Base-by-base conservation (phyloP, 2,329 filamentous ascomycete species). In the Xylaria multiplex region DNA sequence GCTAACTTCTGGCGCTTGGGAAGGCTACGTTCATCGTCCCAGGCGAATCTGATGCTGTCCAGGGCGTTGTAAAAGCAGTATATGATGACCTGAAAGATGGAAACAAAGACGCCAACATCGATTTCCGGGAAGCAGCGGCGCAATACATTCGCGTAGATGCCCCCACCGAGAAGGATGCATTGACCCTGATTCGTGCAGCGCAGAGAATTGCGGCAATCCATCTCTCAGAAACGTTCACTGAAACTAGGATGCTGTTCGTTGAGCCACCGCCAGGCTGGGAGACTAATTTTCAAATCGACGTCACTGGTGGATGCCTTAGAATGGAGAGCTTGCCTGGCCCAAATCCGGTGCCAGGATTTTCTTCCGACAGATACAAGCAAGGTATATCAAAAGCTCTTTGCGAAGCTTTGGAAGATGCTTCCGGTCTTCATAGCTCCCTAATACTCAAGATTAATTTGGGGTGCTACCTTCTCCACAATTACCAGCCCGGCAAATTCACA, bases 81-180 rank as follows among this genome's bases (percentile, higher is more conserved):
- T 64, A 68, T 30, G 13, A 32, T 2, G 85, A 87, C 71, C 70
- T 84, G 8, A 72, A 68, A 24, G 80, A 78, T 2, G 83, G 81
- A 0, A 79, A 83, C 66, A 82, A 30, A n/a, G 19, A 45, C n/a
- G 53, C 48, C 42, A 53, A 46, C 0, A 53, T 74, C 13, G 62
- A 70, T 8, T 58, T 72, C 55, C 53, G 35, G 14, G 45, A 68
- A 27, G 60, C 53, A 1, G 3, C 22, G 24, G 54, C 30, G 2
- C 59, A 68, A 0, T 74, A 72, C 48, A 60, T 76, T 27, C 57
- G 55, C 7, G 55, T 74, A 24, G 58, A 50, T 11, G 69, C 65
- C 2, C 59, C 67, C 8, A 66, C 68, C 2, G 63, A 69, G 30
- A 49, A 68, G 9, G 64, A 71, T 49, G 54, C 60, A 2, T 30